Evolutionary conservation across 768 basidiomycete species (phyloP).

Genomic region (Strobilomyces echinocephalus): DNA sequence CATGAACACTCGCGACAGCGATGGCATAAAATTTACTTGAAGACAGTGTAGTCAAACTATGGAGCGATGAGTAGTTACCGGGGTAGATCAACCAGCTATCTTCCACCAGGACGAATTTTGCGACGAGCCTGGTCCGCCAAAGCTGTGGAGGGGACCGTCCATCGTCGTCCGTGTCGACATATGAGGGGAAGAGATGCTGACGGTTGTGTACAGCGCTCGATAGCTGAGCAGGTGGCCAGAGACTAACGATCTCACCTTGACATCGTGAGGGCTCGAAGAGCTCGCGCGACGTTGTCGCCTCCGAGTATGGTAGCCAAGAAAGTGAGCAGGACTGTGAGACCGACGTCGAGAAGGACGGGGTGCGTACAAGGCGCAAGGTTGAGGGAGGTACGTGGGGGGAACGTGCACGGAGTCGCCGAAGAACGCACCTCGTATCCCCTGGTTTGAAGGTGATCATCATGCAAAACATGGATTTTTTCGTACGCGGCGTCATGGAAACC

Average conservation of each 20-base stretch:
- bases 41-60: too few relatives aligned
- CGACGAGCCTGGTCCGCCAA: slow-evolving; percentile 83
- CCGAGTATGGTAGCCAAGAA: slow-evolving; percentile 72
- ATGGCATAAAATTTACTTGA: too few relatives aligned
- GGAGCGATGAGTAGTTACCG: too few relatives aligned
- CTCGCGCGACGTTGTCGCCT: slow-evolving; percentile 47
- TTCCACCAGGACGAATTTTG: too few relatives aligned
- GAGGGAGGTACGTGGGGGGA: slow-evolving; percentile 72
- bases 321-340: slow-evolving; percentile 44
- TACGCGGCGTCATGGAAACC: too few relatives aligned
- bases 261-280: slow-evolving; percentile 60
- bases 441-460: too few relatives aligned
- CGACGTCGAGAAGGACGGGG: too few relatives aligned
- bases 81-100: too few relatives aligned
- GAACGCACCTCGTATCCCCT: too few relatives aligned
- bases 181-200: background rate
- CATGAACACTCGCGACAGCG: too few relatives aligned
- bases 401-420: slow-evolving; percentile 95
- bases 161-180: slow-evolving; percentile 48
- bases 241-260: slow-evolving; percentile 63
- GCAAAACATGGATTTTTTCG: too few relatives aligned
- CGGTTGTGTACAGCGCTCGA: slow-evolving; percentile 56
- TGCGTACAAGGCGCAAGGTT: slow-evolving; percentile 73
- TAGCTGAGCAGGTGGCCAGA: slow-evolving; percentile 78
- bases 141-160: slow-evolving; percentile 65